These are phyloP conservation scores for Rhodotorula paludigena DNA, from an alignment of 768 basidiomycete genomes.

Conservation along the genomic window DNA sequence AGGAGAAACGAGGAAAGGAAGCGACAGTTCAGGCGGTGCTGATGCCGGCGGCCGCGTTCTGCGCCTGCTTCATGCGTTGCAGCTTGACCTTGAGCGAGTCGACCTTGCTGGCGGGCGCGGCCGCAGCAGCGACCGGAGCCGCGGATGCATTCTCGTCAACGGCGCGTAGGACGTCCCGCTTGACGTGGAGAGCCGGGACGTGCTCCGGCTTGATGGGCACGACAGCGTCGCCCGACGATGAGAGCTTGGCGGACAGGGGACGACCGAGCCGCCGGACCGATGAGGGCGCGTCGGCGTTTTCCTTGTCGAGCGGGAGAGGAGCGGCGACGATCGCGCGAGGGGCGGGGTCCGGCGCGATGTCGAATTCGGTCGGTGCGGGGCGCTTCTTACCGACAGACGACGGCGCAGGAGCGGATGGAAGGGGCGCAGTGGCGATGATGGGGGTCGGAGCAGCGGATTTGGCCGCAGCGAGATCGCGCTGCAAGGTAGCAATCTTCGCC, in stretches of 20 bases:
- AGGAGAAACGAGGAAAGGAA: no score
- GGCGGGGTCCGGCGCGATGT: neutral
- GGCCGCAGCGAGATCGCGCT: conserved; percentile 33
- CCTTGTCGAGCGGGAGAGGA: conserved; percentile 10
- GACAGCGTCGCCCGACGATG: conserved; percentile 2
- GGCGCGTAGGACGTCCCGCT: neutral
- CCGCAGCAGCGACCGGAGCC: neutral
- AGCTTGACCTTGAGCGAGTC: neutral
- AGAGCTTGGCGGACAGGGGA: neutral
- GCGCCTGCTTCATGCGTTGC: neutral
- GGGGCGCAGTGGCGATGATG: neutral
- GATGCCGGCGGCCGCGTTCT: neutral
- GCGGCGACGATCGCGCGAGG: conserved; percentile 30
- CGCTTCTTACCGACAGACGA: conserved; percentile 27
- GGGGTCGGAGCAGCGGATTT: conserved; percentile 11
- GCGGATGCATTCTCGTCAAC: conserved; percentile 13
- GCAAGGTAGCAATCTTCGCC: conserved; percentile 24
- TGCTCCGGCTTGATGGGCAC: conserved; percentile 24
- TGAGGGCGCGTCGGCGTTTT: conserved; percentile 5
- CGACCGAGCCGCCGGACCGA: neutral
- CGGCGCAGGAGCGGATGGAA: conserved; percentile 1
- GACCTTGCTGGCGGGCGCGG: neutral
- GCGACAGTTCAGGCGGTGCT: no score
- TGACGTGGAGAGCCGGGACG: neutral
- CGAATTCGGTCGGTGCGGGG: conserved; percentile 23